These are phyloP conservation scores for Erigeron philadelphicus DNA, from an alignment of 140 eudicot species.

Conservation along the genomic window DNA sequence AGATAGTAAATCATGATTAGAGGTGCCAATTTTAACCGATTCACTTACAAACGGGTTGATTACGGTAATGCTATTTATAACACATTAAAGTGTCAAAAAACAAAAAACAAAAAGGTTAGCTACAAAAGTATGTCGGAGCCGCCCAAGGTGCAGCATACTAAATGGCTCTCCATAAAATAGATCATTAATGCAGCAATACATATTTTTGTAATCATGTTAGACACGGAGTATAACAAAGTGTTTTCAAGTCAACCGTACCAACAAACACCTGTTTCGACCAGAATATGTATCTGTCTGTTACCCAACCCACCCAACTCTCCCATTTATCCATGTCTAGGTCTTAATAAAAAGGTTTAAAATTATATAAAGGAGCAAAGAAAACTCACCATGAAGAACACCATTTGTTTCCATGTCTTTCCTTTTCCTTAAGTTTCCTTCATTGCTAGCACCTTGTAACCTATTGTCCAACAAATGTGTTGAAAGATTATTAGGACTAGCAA, in stretches of 20 bases:
- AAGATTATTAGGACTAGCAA: slow-evolving; percentile 20
- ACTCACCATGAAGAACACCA: slow-evolving; percentile 75
- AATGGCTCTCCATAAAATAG: background rate
- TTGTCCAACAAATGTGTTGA: slow-evolving; percentile 26
- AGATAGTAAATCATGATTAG: background rate
- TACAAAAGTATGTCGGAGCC: background rate
- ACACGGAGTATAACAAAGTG: background rate
- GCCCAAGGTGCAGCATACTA: background rate
- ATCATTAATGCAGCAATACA: background rate
- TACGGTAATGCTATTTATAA: background rate
- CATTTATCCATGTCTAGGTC: background rate
- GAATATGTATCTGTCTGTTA: background rate
- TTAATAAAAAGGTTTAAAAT: background rate
- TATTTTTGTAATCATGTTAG: background rate
- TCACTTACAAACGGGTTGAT: background rate
- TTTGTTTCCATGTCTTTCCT: slow-evolving; percentile 58
- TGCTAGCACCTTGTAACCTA: slow-evolving; percentile 26
- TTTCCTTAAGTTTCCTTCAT: slow-evolving; percentile 45
- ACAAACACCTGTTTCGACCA: background rate
- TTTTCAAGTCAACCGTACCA: background rate
- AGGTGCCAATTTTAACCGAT: background rate
- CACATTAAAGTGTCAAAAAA: background rate
- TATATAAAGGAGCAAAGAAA: slow-evolving; percentile 14
- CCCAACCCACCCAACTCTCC: background rate
- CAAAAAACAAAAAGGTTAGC: background rate